A percentile compares a stretch with the other conserved stretches of the same genome.
phyloP scores from a whole-genome alignment of 352 stramenopile species.

The Phytophthora sp. region DNA sequence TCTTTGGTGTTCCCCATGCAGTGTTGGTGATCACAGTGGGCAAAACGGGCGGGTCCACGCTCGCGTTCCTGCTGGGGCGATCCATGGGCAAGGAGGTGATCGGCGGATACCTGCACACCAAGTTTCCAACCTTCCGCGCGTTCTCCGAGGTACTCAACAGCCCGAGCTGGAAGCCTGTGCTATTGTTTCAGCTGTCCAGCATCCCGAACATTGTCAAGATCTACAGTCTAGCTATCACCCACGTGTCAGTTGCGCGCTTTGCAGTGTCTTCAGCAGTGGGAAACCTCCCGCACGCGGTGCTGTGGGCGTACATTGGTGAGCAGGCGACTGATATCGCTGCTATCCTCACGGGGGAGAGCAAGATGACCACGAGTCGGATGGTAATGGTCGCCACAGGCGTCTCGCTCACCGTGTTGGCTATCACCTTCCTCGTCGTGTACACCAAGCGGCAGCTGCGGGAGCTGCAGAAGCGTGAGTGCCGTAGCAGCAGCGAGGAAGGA shows the following conservation, averaged over 20 bases:
- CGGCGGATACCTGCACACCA: slow-evolving; percentile 61
- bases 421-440: slow-evolving; percentile 69
- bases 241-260: slow-evolving; percentile 63
- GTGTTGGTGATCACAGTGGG: slow-evolving; percentile 68
- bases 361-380: slow-evolving; percentile 53
- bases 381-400: slow-evolving; percentile 49
- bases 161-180: slow-evolving; percentile 73
- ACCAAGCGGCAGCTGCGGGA: slow-evolving; percentile 64
- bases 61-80: slow-evolving; percentile 68
- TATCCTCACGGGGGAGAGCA: slow-evolving; percentile 56
- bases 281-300: slow-evolving; percentile 60
- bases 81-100: slow-evolving; percentile 63
- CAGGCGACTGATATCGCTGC: slow-evolving; percentile 74
- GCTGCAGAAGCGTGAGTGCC: slow-evolving; percentile 64
- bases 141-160: slow-evolving; percentile 70
- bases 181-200: slow-evolving; percentile 81
- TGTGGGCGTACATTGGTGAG: slow-evolving; percentile 77
- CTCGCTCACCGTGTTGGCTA: slow-evolving; percentile 56
- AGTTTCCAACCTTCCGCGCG: slow-evolving; percentile 75
- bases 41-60: slow-evolving; percentile 71
- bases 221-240: slow-evolving; percentile 80
- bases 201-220: slow-evolving; percentile 84
- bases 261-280: slow-evolving; percentile 60
- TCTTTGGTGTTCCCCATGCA: slow-evolving; percentile 64
- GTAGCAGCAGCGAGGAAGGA: slow-evolving; percentile 59